Conservation (phyloP, 2,329 filamentous ascomycete genomes). For the Rhytidhysteron rufulum region DNA sequence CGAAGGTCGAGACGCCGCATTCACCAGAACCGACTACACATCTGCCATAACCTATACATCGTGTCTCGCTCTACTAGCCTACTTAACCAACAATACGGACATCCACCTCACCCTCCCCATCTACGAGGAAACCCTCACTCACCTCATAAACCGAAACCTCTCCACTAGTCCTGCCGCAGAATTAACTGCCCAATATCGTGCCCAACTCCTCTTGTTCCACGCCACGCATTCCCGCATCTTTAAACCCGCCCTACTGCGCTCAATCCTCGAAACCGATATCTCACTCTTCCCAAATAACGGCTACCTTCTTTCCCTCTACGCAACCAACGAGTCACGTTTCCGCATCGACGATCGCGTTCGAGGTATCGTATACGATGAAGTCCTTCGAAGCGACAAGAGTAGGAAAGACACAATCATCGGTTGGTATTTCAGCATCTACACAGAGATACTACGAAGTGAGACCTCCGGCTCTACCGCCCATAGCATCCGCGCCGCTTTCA, state of each 20-base stretch:
- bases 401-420: slow-evolving; percentile 38
- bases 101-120: slow-evolving; percentile 35
- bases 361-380: slow-evolving; percentile 51
- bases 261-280: slow-evolving; percentile 59
- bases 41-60: slow-evolving; percentile 56
- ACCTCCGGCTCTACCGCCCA: slow-evolving; percentile 45
- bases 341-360: slow-evolving; percentile 74
- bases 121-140: slow-evolving; percentile 25
- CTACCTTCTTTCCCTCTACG: slow-evolving; percentile 67
- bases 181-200: slow-evolving; percentile 64
- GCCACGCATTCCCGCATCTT: slow-evolving; percentile 60
- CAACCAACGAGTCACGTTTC: slow-evolving; percentile 69
- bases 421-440: slow-evolving; percentile 54
- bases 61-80: slow-evolving; percentile 62
- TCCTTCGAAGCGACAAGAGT: slow-evolving; percentile 18
- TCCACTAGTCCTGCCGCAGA: slow-evolving; percentile 48
- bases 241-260: slow-evolving; percentile 62
- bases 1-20: slow-evolving; percentile 52
- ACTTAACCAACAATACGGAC: slow-evolving; percentile 50
- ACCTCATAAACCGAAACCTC: slow-evolving; percentile 21
- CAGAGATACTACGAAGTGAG: slow-evolving; percentile 47
- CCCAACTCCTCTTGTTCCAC: slow-evolving; percentile 65
- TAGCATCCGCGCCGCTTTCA: slow-evolving; percentile 54
- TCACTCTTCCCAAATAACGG: slow-evolving; percentile 69
- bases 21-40: slow-evolving; percentile 43